A percentile compares a stretch with the other conserved stretches of the same genome.
phyloP scores from a whole-genome alignment of 768 basidiomycete species.

The Boletus reticulatus region DNA sequence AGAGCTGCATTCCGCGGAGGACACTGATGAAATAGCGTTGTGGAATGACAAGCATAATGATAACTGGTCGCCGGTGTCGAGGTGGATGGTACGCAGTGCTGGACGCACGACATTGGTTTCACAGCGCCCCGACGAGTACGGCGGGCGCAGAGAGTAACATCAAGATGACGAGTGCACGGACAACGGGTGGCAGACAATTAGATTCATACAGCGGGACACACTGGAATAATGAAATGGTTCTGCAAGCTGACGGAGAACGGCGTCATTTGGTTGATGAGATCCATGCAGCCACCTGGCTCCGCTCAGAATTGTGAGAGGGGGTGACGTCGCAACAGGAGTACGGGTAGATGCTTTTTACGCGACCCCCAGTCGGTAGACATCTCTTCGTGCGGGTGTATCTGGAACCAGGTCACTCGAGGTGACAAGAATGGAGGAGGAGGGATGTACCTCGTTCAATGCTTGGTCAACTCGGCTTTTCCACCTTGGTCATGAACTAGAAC shows the following conservation, averaged over 20 bases:
- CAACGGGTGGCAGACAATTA: slow-evolving; percentile 30
- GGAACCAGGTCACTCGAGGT: background rate
- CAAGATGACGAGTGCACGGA: slow-evolving; percentile 19
- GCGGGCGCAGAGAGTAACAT: slow-evolving; percentile 9
- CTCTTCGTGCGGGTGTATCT: slow-evolving; percentile 59
- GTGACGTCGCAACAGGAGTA: slow-evolving; percentile 9
- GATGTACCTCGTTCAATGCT: slow-evolving; percentile 45
- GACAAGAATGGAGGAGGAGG: slow-evolving; percentile 1
- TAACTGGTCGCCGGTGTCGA: background rate
- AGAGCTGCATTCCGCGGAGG: background rate
- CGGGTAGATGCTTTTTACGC: slow-evolving; percentile 26
- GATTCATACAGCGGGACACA: slow-evolving; percentile 25
- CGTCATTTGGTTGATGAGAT: slow-evolving; percentile 24
- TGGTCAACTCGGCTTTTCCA: slow-evolving; percentile 31
- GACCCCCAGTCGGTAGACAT: slow-evolving; percentile 50
- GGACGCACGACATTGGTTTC: slow-evolving; percentile 1
- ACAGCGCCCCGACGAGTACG: slow-evolving; percentile 22
- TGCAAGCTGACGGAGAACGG: slow-evolving; percentile 23
- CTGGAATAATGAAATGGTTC: slow-evolving; percentile 26
- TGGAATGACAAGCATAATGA: background rate
- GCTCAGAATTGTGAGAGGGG: slow-evolving; percentile 6
- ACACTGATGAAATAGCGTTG: background rate
- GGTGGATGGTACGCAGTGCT: slow-evolving; percentile 1
- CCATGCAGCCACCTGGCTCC: slow-evolving; percentile 16
- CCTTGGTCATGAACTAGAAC: slow-evolving; percentile 43